phyloP scores from a whole-genome alignment of 306 rosid genomes.

The Myrica gale region DNA sequence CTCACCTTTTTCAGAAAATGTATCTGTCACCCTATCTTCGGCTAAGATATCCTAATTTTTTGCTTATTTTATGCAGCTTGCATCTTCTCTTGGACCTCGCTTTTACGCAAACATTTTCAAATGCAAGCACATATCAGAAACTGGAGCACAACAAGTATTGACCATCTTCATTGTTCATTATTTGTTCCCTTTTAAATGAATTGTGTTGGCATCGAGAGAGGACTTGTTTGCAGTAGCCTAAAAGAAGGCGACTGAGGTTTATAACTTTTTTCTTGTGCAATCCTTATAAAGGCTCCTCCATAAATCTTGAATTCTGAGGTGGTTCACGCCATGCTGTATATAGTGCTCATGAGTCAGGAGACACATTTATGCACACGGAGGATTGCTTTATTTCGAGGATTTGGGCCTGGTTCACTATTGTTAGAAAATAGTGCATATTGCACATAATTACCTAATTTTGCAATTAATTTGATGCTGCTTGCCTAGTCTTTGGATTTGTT shows the following conservation, averaged over 20 bases:
- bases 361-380: background rate
- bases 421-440: background rate
- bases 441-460: no score
- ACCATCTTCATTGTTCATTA: slow-evolving; percentile 2
- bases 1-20: slow-evolving; percentile 3
- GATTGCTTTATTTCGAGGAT: background rate
- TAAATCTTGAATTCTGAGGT: slow-evolving; percentile 12
- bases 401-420: background rate
- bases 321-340: background rate
- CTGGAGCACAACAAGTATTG: slow-evolving; percentile 96
- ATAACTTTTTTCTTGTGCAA: slow-evolving; percentile 15
- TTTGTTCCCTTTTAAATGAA: slow-evolving; percentile 19
- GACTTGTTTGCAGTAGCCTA: slow-evolving; percentile 8
- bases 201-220: slow-evolving; percentile 1
- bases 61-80: slow-evolving; percentile 63
- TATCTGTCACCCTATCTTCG: background rate
- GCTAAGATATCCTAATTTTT: slow-evolving; percentile 23
- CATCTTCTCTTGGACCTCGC: slow-evolving; percentile 97
- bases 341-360: background rate
- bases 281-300: background rate
- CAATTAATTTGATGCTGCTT: no score
- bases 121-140: slow-evolving; percentile 99
- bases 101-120: slow-evolving; percentile 90
- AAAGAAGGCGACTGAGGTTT: background rate
- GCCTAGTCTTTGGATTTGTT: no score